Percentiles rank a stretch among this genome's conserved stretches.
These are phyloP conservation scores for Globisporangium paroecandrum DNA, from an alignment of 352 stramenopile genomes.

Conservation along the genomic window DNA sequence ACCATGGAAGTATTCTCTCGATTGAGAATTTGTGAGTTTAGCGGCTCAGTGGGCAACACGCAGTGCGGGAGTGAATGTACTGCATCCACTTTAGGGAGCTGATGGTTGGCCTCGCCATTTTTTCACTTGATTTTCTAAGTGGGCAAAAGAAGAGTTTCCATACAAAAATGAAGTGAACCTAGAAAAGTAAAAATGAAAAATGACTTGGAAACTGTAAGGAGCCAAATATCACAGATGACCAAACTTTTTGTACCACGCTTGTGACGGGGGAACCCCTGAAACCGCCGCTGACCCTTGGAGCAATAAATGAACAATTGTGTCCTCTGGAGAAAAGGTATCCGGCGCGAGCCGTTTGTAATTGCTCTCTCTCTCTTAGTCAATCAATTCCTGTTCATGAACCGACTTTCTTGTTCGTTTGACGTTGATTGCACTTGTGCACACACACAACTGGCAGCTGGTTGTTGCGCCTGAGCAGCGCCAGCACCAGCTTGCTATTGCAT, in stretches of 20 bases:
- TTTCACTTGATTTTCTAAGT: neutral
- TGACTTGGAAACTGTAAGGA: neutral
- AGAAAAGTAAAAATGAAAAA: too few species aligned
- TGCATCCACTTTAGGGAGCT: neutral
- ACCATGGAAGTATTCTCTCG: neutral
- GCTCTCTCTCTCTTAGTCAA: too few species aligned
- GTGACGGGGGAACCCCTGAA: neutral
- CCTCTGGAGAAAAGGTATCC: neutral
- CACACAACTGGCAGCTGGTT: neutral
- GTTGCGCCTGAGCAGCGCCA: neutral
- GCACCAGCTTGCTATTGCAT: neutral
- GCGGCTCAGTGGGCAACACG: neutral
- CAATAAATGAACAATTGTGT: neutral
- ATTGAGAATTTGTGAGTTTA: neutral
- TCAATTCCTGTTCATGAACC: neutral
- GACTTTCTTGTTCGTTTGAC: neutral
- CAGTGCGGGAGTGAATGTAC: neutral
- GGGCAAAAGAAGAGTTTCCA: neutral
- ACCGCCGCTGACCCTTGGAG: neutral
- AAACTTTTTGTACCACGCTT: slow-evolving; percentile 6
- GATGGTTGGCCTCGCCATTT: neutral
- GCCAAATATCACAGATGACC: neutral
- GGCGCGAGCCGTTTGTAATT: neutral
- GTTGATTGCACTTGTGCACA: neutral
- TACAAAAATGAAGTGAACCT: neutral